Conservation (phyloP, 345 rosid genomes). For the Dipteronia dyeriana region DNA sequence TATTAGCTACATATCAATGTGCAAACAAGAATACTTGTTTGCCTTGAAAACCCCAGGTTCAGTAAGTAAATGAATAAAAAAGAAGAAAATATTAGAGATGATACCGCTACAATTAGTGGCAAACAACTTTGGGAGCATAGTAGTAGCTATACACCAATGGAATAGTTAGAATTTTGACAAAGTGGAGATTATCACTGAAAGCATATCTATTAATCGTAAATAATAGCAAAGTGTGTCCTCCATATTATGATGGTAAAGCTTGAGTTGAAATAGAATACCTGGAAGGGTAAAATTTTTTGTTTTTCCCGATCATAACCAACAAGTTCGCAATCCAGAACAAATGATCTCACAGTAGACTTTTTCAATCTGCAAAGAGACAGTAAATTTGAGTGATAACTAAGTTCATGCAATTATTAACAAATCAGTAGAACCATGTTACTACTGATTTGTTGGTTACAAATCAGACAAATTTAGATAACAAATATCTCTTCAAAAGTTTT, state of each 20-base stretch:
- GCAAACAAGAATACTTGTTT: neutral
- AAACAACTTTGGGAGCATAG: slow-evolving; percentile 17
- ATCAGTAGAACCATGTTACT: neutral
- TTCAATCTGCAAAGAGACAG: slow-evolving; percentile 58
- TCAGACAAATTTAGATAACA: neutral
- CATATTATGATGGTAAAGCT: neutral
- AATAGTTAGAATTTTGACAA: slow-evolving; percentile 14
- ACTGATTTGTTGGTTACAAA: too few relatives aligned
- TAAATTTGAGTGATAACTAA: slow-evolving; percentile 24
- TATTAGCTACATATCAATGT: neutral
- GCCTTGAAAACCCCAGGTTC: neutral
- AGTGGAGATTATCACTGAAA: neutral
- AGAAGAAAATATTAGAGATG: slow-evolving; percentile 12
- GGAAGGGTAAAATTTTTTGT: slow-evolving; percentile 83
- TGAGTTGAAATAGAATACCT: slow-evolving; percentile 47
- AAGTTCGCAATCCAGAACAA: slow-evolving; percentile 90
- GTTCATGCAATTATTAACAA: neutral
- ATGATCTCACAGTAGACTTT: slow-evolving; percentile 67
- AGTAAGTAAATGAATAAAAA: slow-evolving; percentile 7
- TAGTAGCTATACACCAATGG: slow-evolving; percentile 5
- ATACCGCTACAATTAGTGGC: slow-evolving; percentile 2
- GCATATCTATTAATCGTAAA: neutral
- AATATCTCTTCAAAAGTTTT: slow-evolving; percentile 5
- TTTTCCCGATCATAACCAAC: slow-evolving; percentile 85
- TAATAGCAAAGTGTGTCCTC: neutral